Base-by-base conservation (phyloP, 176 grass and related monocot genomes). In the Ananas comosus region DNA sequence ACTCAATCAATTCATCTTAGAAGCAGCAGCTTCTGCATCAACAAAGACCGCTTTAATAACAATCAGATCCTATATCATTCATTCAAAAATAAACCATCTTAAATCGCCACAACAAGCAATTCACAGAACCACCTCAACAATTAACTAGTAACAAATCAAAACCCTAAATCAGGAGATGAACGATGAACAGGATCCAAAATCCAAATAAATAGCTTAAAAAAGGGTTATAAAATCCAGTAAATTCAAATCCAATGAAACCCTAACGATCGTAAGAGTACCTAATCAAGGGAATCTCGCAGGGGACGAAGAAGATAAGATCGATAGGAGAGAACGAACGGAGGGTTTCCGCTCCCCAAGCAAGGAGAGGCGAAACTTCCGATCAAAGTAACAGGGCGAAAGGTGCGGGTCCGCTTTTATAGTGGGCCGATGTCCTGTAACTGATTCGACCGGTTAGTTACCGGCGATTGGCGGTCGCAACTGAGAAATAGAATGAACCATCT, bases 381-480 rank as follows among this genome's bases (percentile, higher is more conserved):
- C 56, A 61, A 61, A 61, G 56, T 7, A 61, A 61, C 13, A 42
- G 33, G 56, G 8, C 3, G 53, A 57, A 16, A 57, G 53, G 21
- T n/a, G 56, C 7, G 56, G 22, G 22, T 23, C 8, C 10, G n/a
- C 10, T 61, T 22, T 61, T 18, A n/a, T 61, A 18, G 7, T 42
- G 33, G 21, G n/a, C 56, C 16, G 21, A 61, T 61, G 56, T 61
- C 16, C 56, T 13, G 56, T 61, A 61, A 21, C 56, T 61, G 56
- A 22, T n/a, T 61, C 56, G 16, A 61, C 56, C 56, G 56, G 56
- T 61, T 18, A 19, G 56, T 61, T 61, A 61, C 56, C 56, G 56
- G n/a, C 56, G 1, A 10, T 61, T 19, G 56, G 21, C 56, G 56
- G 56, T 61, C 17, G 56, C 0, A 61, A 22, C 10, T 19, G 56